These are phyloP conservation scores for Davidsoniella neocaledoniae DNA, from an alignment of 2,329 filamentous ascomycete species.

Conservation along the genomic window DNA sequence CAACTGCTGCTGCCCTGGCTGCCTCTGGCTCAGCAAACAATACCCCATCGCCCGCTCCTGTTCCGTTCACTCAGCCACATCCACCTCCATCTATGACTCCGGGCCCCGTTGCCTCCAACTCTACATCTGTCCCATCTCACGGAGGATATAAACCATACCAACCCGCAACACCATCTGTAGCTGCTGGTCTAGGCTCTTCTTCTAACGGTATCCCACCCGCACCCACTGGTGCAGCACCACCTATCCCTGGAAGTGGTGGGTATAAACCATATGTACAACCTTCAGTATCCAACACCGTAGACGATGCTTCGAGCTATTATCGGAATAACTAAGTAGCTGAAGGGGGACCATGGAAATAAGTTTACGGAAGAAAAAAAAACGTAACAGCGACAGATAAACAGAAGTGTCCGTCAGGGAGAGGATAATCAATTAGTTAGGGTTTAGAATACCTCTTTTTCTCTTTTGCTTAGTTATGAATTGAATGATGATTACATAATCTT, in stretches of 20 bases:
- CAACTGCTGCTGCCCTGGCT: slow-evolving; percentile 17
- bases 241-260: slow-evolving; percentile 19
- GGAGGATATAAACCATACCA: slow-evolving; percentile 9
- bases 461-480: too few species aligned
- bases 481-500: too few species aligned
- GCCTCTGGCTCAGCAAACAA: slow-evolving; percentile 18
- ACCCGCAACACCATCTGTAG: not conserved
- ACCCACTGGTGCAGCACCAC: slow-evolving; percentile 19
- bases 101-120: too few species aligned
- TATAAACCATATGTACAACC: slow-evolving; percentile 46
- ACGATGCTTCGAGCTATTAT: slow-evolving; percentile 37
- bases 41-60: not conserved
- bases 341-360: too few species aligned
- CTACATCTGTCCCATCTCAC: too few species aligned
- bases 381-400: not conserved
- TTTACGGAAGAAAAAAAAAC: not conserved
- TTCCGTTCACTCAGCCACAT: slow-evolving; percentile 14
- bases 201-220: slow-evolving; percentile 23
- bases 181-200: slow-evolving; percentile 20
- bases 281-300: slow-evolving; percentile 29
- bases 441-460: too few species aligned
- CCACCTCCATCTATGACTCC: slow-evolving; percentile 11
- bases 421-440: too few species aligned
- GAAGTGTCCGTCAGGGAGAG: not conserved
- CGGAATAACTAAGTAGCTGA: slow-evolving; percentile 16